phyloP scores from a whole-genome alignment of 768 basidiomycete species.

The Melanogaster broomeanus region DNA sequence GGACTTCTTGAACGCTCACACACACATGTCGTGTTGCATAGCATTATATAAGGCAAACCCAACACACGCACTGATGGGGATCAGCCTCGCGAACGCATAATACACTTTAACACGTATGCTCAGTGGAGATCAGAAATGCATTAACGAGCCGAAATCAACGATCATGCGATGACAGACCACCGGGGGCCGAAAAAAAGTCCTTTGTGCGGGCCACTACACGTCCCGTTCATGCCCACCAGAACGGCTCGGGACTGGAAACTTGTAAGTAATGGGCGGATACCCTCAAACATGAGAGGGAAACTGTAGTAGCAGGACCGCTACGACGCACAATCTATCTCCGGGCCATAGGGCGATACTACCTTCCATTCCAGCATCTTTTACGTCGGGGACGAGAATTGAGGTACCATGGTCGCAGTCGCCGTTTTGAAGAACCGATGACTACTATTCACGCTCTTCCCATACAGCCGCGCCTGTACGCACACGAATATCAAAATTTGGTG shows the following conservation, averaged over 20 bases:
- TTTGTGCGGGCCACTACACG: background rate
- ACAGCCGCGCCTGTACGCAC: background rate
- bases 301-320: background rate
- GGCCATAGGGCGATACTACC: background rate
- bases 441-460: background rate
- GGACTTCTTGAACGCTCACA: background rate
- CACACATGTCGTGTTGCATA: conserved; percentile 13
- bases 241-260: no score
- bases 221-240: background rate
- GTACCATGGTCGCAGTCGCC: background rate
- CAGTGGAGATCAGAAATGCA: no score
- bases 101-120: no score
- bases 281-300: background rate
- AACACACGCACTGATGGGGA: no score
- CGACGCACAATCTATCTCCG: background rate
- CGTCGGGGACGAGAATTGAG: background rate
- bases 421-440: background rate
- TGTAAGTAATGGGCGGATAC: background rate
- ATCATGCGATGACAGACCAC: background rate
- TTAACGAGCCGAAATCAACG: no score
- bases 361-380: background rate
- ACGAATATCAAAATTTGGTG: background rate
- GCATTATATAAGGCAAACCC: conserved; percentile 30
- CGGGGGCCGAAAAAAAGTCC: background rate
- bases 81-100: no score